Evolutionary conservation across 345 rosid species (phyloP).

Genomic region (Triadica sebifera): DNA sequence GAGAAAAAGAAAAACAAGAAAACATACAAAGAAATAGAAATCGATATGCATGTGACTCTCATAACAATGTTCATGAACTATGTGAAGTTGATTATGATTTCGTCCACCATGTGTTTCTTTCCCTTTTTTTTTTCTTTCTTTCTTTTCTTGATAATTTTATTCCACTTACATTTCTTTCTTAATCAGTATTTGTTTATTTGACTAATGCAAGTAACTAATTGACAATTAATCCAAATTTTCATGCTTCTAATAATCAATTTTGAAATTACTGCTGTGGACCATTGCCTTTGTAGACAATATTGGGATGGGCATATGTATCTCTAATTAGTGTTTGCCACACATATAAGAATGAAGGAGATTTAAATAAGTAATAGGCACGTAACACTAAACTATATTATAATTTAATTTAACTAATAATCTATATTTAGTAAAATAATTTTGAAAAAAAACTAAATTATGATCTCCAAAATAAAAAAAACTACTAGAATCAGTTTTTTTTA

Average conservation of each 20-base stretch:
- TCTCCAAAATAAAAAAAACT: too few species aligned
- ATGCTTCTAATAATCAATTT: background rate
- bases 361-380: too few species aligned
- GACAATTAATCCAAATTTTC: background rate
- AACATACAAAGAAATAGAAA: background rate
- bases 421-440: too few species aligned
- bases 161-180: background rate
- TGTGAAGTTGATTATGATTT: constrained; percentile 4
- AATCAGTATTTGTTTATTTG: background rate
- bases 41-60: background rate
- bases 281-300: too few species aligned
- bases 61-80: background rate
- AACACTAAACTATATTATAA: too few species aligned
- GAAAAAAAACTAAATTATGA: too few species aligned
- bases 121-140: background rate
- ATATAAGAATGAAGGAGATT: too few species aligned
- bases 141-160: too few species aligned
- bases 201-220: background rate
- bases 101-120: background rate
- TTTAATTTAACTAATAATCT: too few species aligned
- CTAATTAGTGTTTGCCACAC: too few species aligned
- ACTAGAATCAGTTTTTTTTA: too few species aligned
- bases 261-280: background rate
- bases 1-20: background rate
- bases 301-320: too few species aligned